These are phyloP conservation scores for Thielaviopsis populi DNA, from an alignment of 2,329 filamentous ascomycete species.

Conservation along the genomic window DNA sequence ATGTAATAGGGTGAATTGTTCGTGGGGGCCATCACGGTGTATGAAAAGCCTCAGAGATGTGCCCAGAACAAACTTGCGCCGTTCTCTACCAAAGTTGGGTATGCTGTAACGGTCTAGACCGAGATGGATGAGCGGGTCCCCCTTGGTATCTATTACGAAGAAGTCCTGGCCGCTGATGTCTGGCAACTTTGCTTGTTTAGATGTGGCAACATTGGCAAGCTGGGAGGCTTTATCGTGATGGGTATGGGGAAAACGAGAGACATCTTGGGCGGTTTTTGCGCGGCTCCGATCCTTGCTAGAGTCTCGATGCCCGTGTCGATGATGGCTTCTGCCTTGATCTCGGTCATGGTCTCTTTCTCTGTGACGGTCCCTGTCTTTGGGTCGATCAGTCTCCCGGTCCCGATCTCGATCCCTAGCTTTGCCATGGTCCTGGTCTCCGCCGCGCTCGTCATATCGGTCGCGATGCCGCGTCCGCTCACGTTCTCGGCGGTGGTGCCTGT, in stretches of 20 bases:
- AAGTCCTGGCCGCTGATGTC: conserved; percentile 22
- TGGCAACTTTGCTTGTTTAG: not conserved
- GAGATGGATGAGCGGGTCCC: conserved; percentile 65
- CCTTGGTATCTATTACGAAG: conserved; percentile 55
- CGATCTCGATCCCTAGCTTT: not conserved
- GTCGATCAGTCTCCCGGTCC: not conserved
- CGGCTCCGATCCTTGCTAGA: not conserved
- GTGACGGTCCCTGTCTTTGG: not conserved
- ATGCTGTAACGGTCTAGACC: conserved; percentile 56
- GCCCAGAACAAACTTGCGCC: conserved; percentile 58
- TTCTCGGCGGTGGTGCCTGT: not conserved
- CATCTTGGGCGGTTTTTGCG: not conserved
- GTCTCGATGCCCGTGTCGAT: not conserved
- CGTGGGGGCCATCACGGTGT: conserved; percentile 45
- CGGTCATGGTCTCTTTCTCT: not conserved
- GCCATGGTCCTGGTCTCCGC: not conserved
- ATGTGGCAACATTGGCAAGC: not conserved
- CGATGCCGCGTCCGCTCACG: not conserved
- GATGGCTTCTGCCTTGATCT: not conserved
- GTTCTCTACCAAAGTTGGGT: conserved; percentile 54
- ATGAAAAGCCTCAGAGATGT: conserved; percentile 45
- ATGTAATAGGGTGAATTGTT: conserved; percentile 37
- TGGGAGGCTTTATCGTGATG: not conserved
- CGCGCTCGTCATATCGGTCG: not conserved
- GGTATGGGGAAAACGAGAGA: not conserved